Percentiles rank a stretch among this genome's conserved stretches.
These are phyloP conservation scores for Alternaria metachromatica DNA, from an alignment of 2,329 filamentous ascomycete genomes.

Conservation along the genomic window DNA sequence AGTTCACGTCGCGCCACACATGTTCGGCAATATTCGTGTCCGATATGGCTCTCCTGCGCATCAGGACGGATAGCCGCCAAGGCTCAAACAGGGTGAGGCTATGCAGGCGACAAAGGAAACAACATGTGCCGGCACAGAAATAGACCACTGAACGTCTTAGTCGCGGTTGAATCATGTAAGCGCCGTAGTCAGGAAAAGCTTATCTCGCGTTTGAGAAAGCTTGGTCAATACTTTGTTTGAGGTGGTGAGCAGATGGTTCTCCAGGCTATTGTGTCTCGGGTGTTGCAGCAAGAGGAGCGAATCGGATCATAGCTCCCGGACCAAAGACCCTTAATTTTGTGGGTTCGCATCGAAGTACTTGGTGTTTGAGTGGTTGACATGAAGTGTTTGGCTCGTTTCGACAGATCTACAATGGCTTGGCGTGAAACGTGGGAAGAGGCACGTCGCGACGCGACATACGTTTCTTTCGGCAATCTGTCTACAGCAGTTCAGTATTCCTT, in stretches of 20 bases:
- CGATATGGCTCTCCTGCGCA: constrained; percentile 7
- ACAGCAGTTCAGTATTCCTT: not conserved
- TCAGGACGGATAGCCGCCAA: constrained; percentile 8
- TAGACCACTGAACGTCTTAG: not conserved
- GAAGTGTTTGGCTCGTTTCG: constrained; percentile 3
- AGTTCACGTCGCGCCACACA: constrained; percentile 13
- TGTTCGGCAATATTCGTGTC: constrained; percentile 18
- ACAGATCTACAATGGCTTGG: not conserved
- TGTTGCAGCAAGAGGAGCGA: not conserved
- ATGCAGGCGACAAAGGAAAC: constrained; percentile 2
- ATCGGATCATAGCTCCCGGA: not conserved
- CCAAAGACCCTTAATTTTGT: not conserved
- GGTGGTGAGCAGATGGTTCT: not conserved
- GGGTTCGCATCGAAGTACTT: not conserved
- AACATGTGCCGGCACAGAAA: not conserved
- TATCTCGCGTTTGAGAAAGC: not conserved
- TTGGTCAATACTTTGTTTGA: not conserved
- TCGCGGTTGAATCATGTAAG: not conserved
- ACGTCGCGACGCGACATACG: not conserved
- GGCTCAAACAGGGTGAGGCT: constrained; percentile 11
- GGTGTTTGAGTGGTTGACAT: not conserved
- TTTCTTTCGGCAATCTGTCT: not conserved
- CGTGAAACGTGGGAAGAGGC: constrained; percentile 1
- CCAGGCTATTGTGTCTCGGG: not conserved
- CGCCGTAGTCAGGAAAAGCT: not conserved